Evolutionary conservation across 768 basidiomycete species (phyloP).

Genomic region (Russula sp.): DNA sequence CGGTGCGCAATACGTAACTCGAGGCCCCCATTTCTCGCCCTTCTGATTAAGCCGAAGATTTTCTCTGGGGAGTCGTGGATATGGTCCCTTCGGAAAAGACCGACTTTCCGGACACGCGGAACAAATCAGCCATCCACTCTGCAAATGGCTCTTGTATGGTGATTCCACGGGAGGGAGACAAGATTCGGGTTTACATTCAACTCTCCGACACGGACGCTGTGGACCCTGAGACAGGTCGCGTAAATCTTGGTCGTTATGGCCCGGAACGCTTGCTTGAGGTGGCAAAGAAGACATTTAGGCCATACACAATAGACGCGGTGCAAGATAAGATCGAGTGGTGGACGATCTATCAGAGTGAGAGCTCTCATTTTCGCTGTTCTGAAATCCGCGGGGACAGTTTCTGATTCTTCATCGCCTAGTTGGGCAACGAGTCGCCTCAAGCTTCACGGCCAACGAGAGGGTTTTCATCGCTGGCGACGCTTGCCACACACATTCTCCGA

Average conservation of each 20-base stretch:
- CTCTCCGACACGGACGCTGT: conserved; percentile 43
- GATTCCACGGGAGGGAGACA: conserved; percentile 50
- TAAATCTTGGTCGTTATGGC: conserved; percentile 42
- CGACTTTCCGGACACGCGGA: conserved; percentile 55
- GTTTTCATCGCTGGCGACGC: conserved; percentile 59
- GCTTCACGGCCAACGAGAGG: conserved; percentile 47
- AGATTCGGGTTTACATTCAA: conserved; percentile 52
- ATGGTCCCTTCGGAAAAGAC: conserved; percentile 43
- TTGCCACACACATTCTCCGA: conserved; percentile 44
- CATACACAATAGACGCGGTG: conserved; percentile 39
- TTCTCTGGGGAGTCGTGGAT: conserved; percentile 83
- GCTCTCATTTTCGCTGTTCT: conserved; percentile 30
- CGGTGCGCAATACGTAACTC: conserved; percentile 31
- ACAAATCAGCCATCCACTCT: conserved; percentile 49
- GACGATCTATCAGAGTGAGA: conserved; percentile 48
- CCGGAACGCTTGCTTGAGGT: conserved; percentile 44
- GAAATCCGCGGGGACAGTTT: conserved; percentile 28
- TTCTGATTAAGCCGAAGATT: conserved; percentile 43
- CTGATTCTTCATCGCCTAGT: conserved; percentile 36
- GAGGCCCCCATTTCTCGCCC: not conserved
- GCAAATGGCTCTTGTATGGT: conserved; percentile 49
- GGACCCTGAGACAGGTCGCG: conserved; percentile 41
- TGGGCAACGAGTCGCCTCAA: conserved; percentile 54
- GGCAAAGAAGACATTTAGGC: conserved; percentile 43
- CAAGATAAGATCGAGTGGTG: conserved; percentile 45